Evolutionary conservation across 2,329 filamentous ascomycete species (phyloP).

Genomic region (Pezicula radicicola): DNA sequence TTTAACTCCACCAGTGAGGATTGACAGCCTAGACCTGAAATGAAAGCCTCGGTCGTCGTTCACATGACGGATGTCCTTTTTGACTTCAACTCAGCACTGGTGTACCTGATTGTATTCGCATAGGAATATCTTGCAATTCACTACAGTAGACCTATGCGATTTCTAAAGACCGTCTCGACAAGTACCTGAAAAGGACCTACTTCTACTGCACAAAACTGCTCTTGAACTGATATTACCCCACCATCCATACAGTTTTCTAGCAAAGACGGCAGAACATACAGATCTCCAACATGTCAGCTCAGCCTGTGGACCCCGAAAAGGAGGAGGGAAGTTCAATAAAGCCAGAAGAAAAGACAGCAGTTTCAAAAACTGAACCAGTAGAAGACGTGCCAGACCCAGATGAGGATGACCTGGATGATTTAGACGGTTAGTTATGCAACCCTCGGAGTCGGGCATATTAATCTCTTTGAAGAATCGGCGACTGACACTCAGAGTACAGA

Average conservation of each 20-base stretch:
- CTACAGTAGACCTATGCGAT: too few species aligned
- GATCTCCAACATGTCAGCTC: constrained; percentile 17
- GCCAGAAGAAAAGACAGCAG: constrained; percentile 2
- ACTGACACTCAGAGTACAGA: constrained; percentile 49
- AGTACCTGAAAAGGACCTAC: too few species aligned
- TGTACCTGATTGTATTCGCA: too few species aligned
- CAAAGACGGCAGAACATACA: background rate
- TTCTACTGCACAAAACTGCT: too few species aligned
- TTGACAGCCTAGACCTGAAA: too few species aligned
- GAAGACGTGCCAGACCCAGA: constrained; percentile 81
- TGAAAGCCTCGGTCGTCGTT: too few species aligned
- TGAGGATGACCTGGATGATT: constrained; percentile 86
- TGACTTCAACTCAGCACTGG: too few species aligned
- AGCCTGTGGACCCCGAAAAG: constrained; percentile 11
- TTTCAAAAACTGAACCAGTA: constrained; percentile 13
- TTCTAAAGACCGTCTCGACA: too few species aligned
- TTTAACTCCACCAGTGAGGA: too few species aligned
- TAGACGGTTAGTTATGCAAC: constrained; percentile 64
- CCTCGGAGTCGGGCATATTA: background rate
- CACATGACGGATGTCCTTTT: too few species aligned
- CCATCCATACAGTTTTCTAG: background rate
- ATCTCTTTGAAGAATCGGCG: background rate
- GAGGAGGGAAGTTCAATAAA: constrained; percentile 9
- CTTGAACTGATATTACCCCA: background rate
- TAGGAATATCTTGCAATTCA: too few species aligned